Percentiles rank a stretch among this genome's conserved stretches.
These are phyloP conservation scores for Cytidiella melzeri DNA, from an alignment of 768 basidiomycete species.

Conservation along the genomic window DNA sequence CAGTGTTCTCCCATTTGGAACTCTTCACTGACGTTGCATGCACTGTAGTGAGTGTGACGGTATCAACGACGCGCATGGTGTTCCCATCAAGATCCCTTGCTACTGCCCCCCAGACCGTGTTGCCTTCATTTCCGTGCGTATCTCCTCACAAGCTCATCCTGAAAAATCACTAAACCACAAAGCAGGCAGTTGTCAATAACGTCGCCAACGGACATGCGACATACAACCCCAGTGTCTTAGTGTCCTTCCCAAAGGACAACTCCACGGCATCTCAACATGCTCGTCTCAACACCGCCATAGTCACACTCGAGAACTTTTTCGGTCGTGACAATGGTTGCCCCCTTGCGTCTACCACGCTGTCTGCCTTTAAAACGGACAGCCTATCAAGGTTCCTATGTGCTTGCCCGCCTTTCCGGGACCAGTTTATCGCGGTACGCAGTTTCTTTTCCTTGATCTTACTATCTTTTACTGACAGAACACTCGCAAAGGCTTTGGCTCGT, in stretches of 20 bases:
- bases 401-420: conserved; percentile 52
- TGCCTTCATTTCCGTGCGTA: conserved; percentile 27
- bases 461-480: neutral
- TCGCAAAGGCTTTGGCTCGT: conserved; percentile 27
- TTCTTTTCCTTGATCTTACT: neutral
- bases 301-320: conserved; percentile 66
- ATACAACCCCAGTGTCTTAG: conserved; percentile 27
- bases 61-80: conserved; percentile 22
- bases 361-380: conserved; percentile 46
- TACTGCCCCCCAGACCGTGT: conserved; percentile 32
- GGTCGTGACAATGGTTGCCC: conserved; percentile 67
- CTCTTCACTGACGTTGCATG: neutral
- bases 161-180: neutral
- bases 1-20: neutral
- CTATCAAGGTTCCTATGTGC: conserved; percentile 57
- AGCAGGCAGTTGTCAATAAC: conserved; percentile 19
- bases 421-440: conserved; percentile 45
- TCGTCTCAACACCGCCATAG: conserved; percentile 47
- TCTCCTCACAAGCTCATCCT: too few species aligned
- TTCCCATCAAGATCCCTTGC: conserved; percentile 36
- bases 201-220: conserved; percentile 25
- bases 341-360: conserved; percentile 56
- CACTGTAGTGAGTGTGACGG: conserved; percentile 21
- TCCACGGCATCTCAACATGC: conserved; percentile 33
- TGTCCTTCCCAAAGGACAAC: conserved; percentile 40